Evolutionary conservation across 371 early-diverging fungal genomes (phyloP), one percentile per base, ranked within the genome.

Genomic region (Synchytrium microbalum): DNA sequence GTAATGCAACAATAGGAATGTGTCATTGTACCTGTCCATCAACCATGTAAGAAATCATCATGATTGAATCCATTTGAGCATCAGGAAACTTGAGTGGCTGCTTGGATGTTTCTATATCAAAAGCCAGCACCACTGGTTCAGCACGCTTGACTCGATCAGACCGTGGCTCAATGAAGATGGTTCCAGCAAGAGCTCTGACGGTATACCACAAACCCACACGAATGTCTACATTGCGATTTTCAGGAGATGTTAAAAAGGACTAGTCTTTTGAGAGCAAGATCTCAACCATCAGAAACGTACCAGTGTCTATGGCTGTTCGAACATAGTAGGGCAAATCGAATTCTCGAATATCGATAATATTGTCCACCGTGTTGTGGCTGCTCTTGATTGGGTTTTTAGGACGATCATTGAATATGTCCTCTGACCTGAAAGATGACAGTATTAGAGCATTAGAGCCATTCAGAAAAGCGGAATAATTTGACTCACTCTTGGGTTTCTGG

Each of bases 31-130:
- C 90, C 77, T 88, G 88, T 13, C 94, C 95, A 64, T 96, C 95
- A 64, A 96, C 88, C 96, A 98, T 96, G 72, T 98, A 95, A 14
- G 99, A 99, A 74, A 99, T 98, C 99, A 99, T 99, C 96, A 99
- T 99, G 67, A 99, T 91, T 31, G 85, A 78, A 75, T 99, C 99
- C 33, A 86, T 86, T 0, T 84, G 67, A 0, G 98, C 82, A 72
- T 96, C 98, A 8, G 99, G 99, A 73, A 99, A 99, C 78, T 98
- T 98, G 31, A 99, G 84, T 14, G 99, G 99, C 55, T 91, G 75
- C 74, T 99, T 99, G 5, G 97, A 96, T 0, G 99, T 98, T 77
- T 99, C 99, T 60, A 99, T 99, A 83, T 99, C 99, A 73, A 92
- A 99, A 0, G 99, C 98, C 52, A 99, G 72, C 3, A 99, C 88